phyloP scores from a whole-genome alignment of 2,329 filamentous ascomycete species.

The Scopulariopsis brevicaulis region DNA sequence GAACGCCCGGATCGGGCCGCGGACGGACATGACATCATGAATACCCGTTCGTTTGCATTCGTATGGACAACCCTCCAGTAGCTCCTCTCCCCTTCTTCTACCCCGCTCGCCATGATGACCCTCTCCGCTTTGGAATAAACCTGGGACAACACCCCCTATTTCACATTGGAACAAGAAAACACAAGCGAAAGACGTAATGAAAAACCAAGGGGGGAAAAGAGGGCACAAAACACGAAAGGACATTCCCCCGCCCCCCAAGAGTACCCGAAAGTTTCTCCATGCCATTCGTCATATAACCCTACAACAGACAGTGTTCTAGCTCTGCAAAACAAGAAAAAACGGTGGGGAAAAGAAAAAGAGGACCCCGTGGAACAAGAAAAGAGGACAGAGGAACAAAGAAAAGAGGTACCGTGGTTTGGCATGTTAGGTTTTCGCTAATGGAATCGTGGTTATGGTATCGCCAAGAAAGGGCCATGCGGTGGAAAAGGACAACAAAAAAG shows the following conservation, averaged over 20 bases:
- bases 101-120: neutral
- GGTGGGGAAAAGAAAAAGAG: neutral
- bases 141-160: neutral
- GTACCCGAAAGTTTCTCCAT: neutral
- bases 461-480: slow-evolving; percentile 1
- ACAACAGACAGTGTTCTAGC: neutral
- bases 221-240: neutral
- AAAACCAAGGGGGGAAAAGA: neutral
- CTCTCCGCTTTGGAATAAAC: neutral
- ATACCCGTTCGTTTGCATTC: neutral
- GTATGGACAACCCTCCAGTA: neutral
- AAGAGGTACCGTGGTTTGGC: neutral
- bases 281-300: neutral
- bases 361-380: neutral
- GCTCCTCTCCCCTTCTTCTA: neutral
- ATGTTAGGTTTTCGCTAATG: neutral
- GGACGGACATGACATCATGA: neutral
- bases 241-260: neutral
- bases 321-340: neutral
- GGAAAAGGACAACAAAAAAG: neutral
- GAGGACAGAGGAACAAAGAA: neutral
- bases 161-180: neutral
- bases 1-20: neutral
- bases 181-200: neutral
- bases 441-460: neutral